phyloP scores from a whole-genome alignment of 345 rosid species.

The Cardamine chenopodiifolia region DNA sequence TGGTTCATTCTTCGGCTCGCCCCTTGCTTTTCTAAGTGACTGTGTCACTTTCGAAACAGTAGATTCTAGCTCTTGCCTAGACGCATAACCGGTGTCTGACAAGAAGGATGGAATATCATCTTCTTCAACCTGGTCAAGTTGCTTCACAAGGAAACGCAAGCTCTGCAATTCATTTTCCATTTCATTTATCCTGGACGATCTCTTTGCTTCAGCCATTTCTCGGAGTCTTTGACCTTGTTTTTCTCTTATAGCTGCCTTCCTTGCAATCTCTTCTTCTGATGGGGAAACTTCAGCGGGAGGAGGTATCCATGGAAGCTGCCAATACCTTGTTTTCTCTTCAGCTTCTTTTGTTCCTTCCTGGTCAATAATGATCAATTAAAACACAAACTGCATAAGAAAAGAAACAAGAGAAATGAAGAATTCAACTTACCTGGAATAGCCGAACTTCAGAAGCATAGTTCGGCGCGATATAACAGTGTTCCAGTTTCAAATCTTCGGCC shows the following conservation, averaged over 20 bases:
- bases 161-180: conserved; percentile 79
- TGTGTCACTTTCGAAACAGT: conserved; percentile 60
- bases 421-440: conserved; percentile 65
- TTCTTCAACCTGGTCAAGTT: conserved; percentile 74
- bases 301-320: conserved; percentile 98
- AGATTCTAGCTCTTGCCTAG: conserved; percentile 86
- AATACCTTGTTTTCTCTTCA: conserved; percentile 80
- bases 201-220: conserved; percentile 98
- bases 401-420: conserved; percentile 9
- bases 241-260: conserved; percentile 91
- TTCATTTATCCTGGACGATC: conserved; percentile 79
- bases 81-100: conserved; percentile 71
- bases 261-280: conserved; percentile 95
- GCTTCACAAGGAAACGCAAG: conserved; percentile 80
- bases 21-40: conserved; percentile 79
- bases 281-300: conserved; percentile 90
- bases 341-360: conserved; percentile 90
- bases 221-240: conserved; percentile 93
- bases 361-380: conserved; percentile 33
- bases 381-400: conserved; percentile 13
- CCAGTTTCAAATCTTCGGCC: conserved; percentile 95
- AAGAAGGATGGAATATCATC: conserved; percentile 69
- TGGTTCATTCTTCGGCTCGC: conserved; percentile 76
- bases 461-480: conserved; percentile 82
- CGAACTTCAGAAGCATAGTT: conserved; percentile 75